Percentiles rank a stretch among this genome's conserved stretches.
Evolutionary conservation across 495 filamentous ascomycete genomes (phyloP).

Genomic region (Bombardia bombarda): DNA sequence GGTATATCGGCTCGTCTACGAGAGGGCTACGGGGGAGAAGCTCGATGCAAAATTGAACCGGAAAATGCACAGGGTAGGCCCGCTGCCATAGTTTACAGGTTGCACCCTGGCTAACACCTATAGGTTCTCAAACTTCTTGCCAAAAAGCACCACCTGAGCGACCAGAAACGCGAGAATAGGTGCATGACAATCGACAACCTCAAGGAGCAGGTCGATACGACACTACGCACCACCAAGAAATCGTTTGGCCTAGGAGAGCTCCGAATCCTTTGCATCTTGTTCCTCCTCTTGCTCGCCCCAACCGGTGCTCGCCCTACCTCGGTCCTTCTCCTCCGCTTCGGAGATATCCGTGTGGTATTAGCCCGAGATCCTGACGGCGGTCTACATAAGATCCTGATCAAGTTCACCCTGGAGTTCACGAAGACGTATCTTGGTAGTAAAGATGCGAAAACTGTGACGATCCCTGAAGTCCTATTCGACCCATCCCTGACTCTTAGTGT

Average conservation of each 20-base stretch:
- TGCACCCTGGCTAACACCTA: background rate
- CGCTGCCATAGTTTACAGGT: background rate
- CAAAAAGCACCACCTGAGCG: slow-evolving; percentile 3
- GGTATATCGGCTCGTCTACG: slow-evolving; percentile 2
- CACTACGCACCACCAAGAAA: slow-evolving; percentile 1
- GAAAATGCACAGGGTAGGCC: slow-evolving; percentile 4
- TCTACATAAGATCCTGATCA: slow-evolving; percentile 2
- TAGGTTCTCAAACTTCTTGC: slow-evolving; percentile 2
- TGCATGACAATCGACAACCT: slow-evolving; percentile 3
- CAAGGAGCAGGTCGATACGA: slow-evolving; percentile 1
- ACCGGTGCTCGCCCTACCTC: slow-evolving; percentile 3
- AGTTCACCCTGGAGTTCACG: slow-evolving; percentile 4
- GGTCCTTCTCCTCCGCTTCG: background rate
- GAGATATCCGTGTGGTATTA: slow-evolving; percentile 1
- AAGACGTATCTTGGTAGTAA: slow-evolving; percentile 4
- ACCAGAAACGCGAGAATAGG: slow-evolving; percentile 3
- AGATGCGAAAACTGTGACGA: slow-evolving; percentile 4
- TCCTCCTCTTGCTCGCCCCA: slow-evolving; percentile 5
- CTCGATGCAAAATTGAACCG: slow-evolving; percentile 2
- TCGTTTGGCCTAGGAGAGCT: slow-evolving; percentile 3
- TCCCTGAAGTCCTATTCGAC: slow-evolving; percentile 3
- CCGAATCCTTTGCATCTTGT: slow-evolving; percentile 4
- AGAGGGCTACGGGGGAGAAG: slow-evolving; percentile 2
- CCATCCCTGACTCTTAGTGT: background rate
- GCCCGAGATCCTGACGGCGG: background rate